Base-by-base conservation (phyloP, 2,329 filamentous ascomycete genomes). In the Phyllosticta citribraziliensis region DNA sequence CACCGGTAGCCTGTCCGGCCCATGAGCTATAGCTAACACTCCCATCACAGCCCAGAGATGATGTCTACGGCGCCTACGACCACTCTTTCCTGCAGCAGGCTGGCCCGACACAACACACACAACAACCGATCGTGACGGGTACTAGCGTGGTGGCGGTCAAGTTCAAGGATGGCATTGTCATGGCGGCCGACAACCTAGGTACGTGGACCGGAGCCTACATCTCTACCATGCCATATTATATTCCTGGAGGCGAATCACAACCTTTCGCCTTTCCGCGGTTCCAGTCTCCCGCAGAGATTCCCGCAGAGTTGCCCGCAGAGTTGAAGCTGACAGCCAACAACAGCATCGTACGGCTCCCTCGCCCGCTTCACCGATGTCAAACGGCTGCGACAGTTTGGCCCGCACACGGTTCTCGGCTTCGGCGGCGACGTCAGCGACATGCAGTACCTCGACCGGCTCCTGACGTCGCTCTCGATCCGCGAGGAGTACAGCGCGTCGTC, bases 371-470 rank as follows among this genome's bases (percentile, higher is more conserved):
- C 89, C 70, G 89, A 97, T 75, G 91, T 97, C 73, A 95, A 97
- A 80, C 92, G 94, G 72, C 87, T 99, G 67, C 91, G 91, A 69
- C 83, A 86, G 69, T 97, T 97, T 77, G 90, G 91, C 77, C 82
- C 86, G 66, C 85, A 87, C 66, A 87, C 91, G 30, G 84, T 97
- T 63, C 82, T 99, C 71, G 94, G 94, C 70, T 96, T 97, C 78
- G 91, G 91, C 74, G 94, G 94, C 75, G 94, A 99, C 79, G 88
- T 99, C 69, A 96, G 90, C 66, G 94, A 99, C 80, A 97, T 99
- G 94, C 94, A 99, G 81, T 95, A 95, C 80, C 86, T 99, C 67
- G 89, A 96, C 83, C 87, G 94, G 68, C 85, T 96, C 71, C 87
- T 99, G 68, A 87, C 84, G 71, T 88, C 89, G 65, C 88, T 97